Evolutionary conservation across 2,329 filamentous ascomycete genomes (phyloP).

Genomic region (Amylocarpus encephaloides): DNA sequence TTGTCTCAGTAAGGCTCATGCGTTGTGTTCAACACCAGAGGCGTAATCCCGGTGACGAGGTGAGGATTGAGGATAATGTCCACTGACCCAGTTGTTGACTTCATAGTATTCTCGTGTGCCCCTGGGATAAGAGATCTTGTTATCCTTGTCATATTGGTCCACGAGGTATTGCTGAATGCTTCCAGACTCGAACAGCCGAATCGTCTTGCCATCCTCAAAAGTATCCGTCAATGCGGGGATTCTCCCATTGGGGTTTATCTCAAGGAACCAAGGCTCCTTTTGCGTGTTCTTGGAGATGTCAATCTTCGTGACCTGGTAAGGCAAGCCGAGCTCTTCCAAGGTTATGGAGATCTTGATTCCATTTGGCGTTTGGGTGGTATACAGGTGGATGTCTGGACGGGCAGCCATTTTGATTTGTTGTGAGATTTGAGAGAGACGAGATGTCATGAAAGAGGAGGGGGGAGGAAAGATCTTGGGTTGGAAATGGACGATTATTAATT

Average conservation of each 20-base stretch:
- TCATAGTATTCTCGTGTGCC: slow-evolving; percentile 73
- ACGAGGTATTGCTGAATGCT: slow-evolving; percentile 80
- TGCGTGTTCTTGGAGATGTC: slow-evolving; percentile 71
- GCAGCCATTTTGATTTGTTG: slow-evolving; percentile 37
- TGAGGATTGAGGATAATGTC: background rate
- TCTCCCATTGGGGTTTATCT: slow-evolving; percentile 88
- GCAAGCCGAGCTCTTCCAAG: slow-evolving; percentile 74
- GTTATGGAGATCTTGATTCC: slow-evolving; percentile 85
- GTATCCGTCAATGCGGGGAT: slow-evolving; percentile 84
- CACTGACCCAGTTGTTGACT: slow-evolving; percentile 65
- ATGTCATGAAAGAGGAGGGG: slow-evolving; percentile 13
- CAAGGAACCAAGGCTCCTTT: slow-evolving; percentile 81
- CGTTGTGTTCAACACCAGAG: background rate
- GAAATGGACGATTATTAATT: no score
- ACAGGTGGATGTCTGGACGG: slow-evolving; percentile 30
- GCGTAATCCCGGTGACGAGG: background rate
- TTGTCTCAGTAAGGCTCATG: slow-evolving; percentile 2
- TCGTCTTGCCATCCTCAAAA: slow-evolving; percentile 63
- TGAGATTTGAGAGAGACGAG: slow-evolving; percentile 19
- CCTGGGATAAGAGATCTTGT: slow-evolving; percentile 74
- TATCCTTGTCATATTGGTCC: slow-evolving; percentile 71
- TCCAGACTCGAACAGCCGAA: slow-evolving; percentile 77
- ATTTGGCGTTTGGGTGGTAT: slow-evolving; percentile 76
- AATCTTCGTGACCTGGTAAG: slow-evolving; percentile 71
- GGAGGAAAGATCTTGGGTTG: background rate